Base-by-base conservation (phyloP, 352 stramenopile species). In the Phytophthora meadii region DNA sequence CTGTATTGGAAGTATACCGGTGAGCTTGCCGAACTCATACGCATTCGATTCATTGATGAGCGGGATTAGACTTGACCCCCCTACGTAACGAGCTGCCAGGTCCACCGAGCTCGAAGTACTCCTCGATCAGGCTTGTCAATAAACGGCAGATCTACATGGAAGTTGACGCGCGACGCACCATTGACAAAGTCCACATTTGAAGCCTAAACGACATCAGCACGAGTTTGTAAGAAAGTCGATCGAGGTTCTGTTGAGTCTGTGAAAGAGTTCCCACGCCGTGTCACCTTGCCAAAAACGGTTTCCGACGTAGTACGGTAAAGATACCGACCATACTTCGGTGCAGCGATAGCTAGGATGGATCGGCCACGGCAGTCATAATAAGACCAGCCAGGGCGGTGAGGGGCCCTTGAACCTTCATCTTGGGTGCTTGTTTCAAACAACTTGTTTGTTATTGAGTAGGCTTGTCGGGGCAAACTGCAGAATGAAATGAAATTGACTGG, bases 201-300 rank as follows among this genome's bases (percentile, higher is more conserved):
- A 47, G 41, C 27, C 3, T 47, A 17, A 11, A 22, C 22, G 22
- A 22, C 22, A n/a, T n/a, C n/a, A 30, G 41, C 41, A 11, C 41
- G 41, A 9, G 41, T 47, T 12, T 28, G 9, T 7, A 47, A 17
- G 30, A 14, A 47, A 47, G 41, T 47, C 41, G 41, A 47, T 47
- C 41, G 41, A 47, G n/a, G 41, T 47, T 34, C 28, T 47, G 41
- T 47, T 47, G 19, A 47, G 41, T 14, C 37, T 50, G 28, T 53
- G 46, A 5, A 47, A 30, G 17, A 47, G 41, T 17, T 47, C 19
- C 41, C n/a, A 47, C 41, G 41, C 41, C n/a, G 27, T 32, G 27
- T 32, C 27, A 32, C 5, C 3, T 8, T 32, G 27, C 27, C 1
- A 47, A 47, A 17, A 47, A 30, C 9, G 17, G 41, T 47, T 47